Conservation (phyloP, 805 yeast species). For the Wickerhamiella bombiphila region DNA sequence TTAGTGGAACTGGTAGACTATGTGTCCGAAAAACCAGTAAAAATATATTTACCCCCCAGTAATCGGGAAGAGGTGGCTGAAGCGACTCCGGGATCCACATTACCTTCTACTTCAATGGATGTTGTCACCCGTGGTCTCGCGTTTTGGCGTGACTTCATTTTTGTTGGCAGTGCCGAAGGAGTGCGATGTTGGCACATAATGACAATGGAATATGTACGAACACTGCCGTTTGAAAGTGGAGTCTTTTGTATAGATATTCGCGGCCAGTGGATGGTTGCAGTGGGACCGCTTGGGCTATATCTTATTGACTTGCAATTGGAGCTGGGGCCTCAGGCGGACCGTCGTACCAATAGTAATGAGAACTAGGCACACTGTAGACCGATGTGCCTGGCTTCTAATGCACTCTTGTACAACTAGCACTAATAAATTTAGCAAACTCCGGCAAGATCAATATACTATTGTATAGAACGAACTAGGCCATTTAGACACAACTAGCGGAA, state of each 20-base stretch:
- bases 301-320: too few species aligned
- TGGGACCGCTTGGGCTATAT: too few species aligned
- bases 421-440: too few species aligned
- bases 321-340: too few species aligned
- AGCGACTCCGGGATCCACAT: too few species aligned
- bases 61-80: background rate
- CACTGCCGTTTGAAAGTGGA: background rate
- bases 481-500: constrained; percentile 37
- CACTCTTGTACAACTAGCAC: too few species aligned
- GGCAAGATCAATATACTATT: too few species aligned
- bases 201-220: background rate
- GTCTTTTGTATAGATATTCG: background rate
- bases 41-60: constrained; percentile 20
- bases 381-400: too few species aligned
- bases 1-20: constrained; percentile 72
- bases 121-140: constrained; percentile 2
- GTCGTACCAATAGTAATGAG: too few species aligned
- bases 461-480: too few species aligned
- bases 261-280: too few species aligned
- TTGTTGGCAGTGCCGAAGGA: background rate
- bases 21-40: constrained; percentile 62
- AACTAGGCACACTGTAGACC: too few species aligned
- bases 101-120: background rate
- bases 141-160: constrained; percentile 1
- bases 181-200: background rate